These are phyloP conservation scores for Ceratobasidium sp. DNA, from an alignment of 1,284 basidiomycete species.

Conservation along the genomic window DNA sequence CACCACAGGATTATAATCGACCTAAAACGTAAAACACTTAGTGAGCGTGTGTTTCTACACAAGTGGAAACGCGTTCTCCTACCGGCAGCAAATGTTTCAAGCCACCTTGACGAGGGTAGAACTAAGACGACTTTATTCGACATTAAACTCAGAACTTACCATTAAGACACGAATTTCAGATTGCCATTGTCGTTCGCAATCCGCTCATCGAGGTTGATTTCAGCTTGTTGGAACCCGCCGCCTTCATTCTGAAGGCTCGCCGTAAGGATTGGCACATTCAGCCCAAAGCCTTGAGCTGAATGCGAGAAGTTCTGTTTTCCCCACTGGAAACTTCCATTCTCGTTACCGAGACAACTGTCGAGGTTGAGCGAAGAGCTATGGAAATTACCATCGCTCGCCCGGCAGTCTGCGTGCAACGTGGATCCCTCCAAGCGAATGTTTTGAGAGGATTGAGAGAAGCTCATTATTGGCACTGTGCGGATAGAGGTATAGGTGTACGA, in stretches of 20 bases:
- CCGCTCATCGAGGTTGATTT: not conserved
- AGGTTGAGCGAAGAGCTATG: not conserved
- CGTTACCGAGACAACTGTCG: not conserved
- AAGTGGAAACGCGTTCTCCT: too few relatives aligned
- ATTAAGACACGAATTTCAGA: too few relatives aligned
- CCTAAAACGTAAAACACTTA: too few relatives aligned
- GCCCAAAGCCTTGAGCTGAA: not conserved
- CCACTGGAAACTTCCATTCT: not conserved
- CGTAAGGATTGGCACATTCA: not conserved
- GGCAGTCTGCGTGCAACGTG: not conserved
- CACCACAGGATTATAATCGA: too few relatives aligned
- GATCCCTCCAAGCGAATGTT: constrained; percentile 5
- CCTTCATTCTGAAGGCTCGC: not conserved
- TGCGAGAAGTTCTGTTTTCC: not conserved
- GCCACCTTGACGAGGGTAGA: too few relatives aligned
- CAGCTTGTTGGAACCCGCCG: not conserved
- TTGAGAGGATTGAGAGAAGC: not conserved
- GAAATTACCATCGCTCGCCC: not conserved
- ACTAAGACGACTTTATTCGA: too few relatives aligned
- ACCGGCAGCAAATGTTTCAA: too few relatives aligned
- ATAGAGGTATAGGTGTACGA: too few relatives aligned
- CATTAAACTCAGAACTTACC: too few relatives aligned
- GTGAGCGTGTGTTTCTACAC: too few relatives aligned
- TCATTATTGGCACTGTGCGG: not conserved
- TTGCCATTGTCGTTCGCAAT: not conserved